Evolutionary conservation across 129 eudicot genomes (phyloP), one percentile per base, ranked within the genome.

Genomic region (Flaveria brownii): DNA sequence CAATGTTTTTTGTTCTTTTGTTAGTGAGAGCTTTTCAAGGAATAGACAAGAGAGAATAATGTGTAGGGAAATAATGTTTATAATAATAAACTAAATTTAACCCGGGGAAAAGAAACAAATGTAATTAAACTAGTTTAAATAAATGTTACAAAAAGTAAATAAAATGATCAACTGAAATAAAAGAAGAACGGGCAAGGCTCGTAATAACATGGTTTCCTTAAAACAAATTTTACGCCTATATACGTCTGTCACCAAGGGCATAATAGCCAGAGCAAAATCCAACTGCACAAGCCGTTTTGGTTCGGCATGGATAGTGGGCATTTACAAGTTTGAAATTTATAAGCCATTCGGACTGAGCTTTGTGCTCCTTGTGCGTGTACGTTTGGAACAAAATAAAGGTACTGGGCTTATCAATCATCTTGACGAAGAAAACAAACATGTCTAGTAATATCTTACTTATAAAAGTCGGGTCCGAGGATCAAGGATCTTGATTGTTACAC

Each of bases 1-100:
- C 0, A 79, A 6, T 28, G 36, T 56, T 36, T 73, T 65, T 73
- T 80, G 75, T 43, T 73, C 18, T 73, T 73, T 42, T 10, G 23
- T 4, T 68, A 33, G 12, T 30, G 47, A 71, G 50, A 61, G 41
- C 43, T 28, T 71, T 70, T 65, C n/a, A 13, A 80, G 42, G 20
- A 73, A 66, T n/a, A 16, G 73, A 79, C 65, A 64, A 64, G 25
- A 57, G 30, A 78, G 46, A 2, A 30, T 63, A 6, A 33, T 28
- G 46, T 28, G 16, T 61, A 30, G 3, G 9, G 15, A 2, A 63
- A 15, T 63, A 28, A n/a, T 8, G 42, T 25, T 25, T n/a, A 59
- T 59, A 59, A 2, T 59, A 59, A 2, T 59, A 59, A 59, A 59
- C 10, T 2, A 20, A 20, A 22, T 59, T 17, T 2, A 59, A 59